Conservation (phyloP, 768 basidiomycete genomes). For the Auricularia auricula-judae region DNA sequence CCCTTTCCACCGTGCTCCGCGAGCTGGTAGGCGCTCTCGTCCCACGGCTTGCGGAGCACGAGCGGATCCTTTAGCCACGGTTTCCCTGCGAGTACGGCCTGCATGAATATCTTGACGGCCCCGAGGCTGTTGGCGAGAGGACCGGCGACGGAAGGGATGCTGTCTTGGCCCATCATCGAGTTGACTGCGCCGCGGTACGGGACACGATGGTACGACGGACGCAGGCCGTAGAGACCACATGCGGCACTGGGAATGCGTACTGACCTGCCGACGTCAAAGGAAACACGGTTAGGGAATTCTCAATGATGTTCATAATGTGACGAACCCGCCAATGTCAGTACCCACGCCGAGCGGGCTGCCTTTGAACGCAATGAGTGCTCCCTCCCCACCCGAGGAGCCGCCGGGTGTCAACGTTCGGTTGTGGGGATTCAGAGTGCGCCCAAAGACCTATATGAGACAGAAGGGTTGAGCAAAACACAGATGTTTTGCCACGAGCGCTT, state of each 20-base stretch:
- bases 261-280: conserved; percentile 31
- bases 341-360: conserved; percentile 53
- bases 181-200: conserved; percentile 59
- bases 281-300: no score
- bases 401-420: conserved; percentile 63
- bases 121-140: conserved; percentile 49
- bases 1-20: conserved; percentile 40
- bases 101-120: conserved; percentile 54
- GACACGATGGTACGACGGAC: conserved; percentile 57
- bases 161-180: conserved; percentile 60
- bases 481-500: not conserved
- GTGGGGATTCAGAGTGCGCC: conserved; percentile 64
- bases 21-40: conserved; percentile 45
- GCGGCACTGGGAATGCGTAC: conserved; percentile 62
- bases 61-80: conserved; percentile 63
- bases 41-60: conserved; percentile 48
- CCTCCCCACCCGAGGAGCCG: conserved; percentile 82
- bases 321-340: conserved; percentile 70
- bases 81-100: conserved; percentile 44
- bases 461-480: not conserved
- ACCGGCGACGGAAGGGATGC: conserved; percentile 60
- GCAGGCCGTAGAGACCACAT: conserved; percentile 59
- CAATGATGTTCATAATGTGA: not conserved
- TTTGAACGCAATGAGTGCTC: conserved; percentile 53
- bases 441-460: conserved; percentile 29